Evolutionary conservation across 495 filamentous ascomycete species (phyloP).

Genomic region (Cercophora sp.): DNA sequence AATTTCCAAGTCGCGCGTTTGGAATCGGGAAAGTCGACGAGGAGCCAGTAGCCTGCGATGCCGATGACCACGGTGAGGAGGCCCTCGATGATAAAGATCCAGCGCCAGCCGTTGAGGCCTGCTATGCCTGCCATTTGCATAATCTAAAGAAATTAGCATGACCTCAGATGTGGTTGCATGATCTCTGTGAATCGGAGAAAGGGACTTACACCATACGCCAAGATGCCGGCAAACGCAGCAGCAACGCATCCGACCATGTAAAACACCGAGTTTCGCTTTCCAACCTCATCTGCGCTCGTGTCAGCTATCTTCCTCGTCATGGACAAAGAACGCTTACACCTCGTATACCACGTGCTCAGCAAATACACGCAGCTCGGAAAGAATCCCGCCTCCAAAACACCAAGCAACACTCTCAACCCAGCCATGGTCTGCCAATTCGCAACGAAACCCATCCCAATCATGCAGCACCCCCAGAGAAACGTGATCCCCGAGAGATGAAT

Average conservation of each 20-base stretch:
- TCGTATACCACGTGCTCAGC: constrained; percentile 65
- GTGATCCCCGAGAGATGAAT: too few relatives aligned
- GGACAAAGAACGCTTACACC: too few relatives aligned
- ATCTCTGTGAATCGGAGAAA: too few relatives aligned
- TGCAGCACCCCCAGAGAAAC: constrained; percentile 50
- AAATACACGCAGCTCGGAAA: constrained; percentile 69
- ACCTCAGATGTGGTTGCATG: too few relatives aligned
- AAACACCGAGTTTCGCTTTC: too few relatives aligned
- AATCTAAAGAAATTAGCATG: too few relatives aligned
- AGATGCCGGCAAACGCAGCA: too few relatives aligned
- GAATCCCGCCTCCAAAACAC: constrained; percentile 67
- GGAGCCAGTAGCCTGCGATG: constrained; percentile 32
- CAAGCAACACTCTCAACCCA: constrained; percentile 62
- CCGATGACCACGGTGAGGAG: constrained; percentile 47
- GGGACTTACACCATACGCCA: too few relatives aligned
- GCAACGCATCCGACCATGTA: too few relatives aligned
- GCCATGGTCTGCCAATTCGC: constrained; percentile 16
- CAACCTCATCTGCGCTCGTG: too few relatives aligned
- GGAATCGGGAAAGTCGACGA: constrained; percentile 1
- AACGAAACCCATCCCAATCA: constrained; percentile 62
- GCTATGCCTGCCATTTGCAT: constrained; percentile 61
- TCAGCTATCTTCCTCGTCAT: too few relatives aligned
- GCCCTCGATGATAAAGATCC: constrained; percentile 70
- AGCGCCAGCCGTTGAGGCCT: constrained; percentile 61
- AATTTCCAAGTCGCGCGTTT: too few relatives aligned